Evolutionary conservation across 2,329 filamentous ascomycete genomes (phyloP), one percentile per base, ranked within the genome.

Genomic region (Stemphylium beticola): DNA sequence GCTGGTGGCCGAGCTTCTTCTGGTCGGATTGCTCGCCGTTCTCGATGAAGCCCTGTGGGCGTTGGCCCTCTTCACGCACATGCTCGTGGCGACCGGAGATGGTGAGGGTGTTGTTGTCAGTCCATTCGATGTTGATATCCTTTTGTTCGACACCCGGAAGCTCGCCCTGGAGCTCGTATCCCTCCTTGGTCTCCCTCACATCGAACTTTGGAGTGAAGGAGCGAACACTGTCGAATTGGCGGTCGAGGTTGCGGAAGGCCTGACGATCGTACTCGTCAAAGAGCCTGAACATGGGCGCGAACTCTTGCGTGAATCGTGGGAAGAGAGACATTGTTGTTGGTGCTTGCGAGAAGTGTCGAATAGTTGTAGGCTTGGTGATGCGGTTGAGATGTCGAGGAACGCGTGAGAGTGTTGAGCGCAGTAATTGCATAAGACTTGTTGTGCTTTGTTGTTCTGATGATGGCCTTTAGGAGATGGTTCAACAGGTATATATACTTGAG

Each of bases 101-200:
- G 60, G 85, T 82, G 38, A 93, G 78, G 14, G 89, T 92, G 77
- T 90, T 87, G 37, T 83, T 80, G 71, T 93, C 90, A 54, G 85
- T 87, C 81, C 93, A 93, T 71, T 93, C 90, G 71, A 93, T 89
- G 71, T 83, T 80, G 68, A 95, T 80, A 68, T 92, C 81, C 65
- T 90, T 86, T 77, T 91, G 89, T 59, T 84, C 83, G 65, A 93
- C 81, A 50, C 91, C 91, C 0, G 90, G 87, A 5, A 93, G 85
- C 76, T 93, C 90, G 67, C 90, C 91, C 66, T 93, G 86, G 17
- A 93, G 87, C 76, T 93, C 87, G 71, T 92, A 93, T 60, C 79
- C 74, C 5, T 85, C 77, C 57, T 83, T 82, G 11, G 83, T 84
- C 78, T 95, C 91, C 73, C 85, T 87, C 58, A 93, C 82, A 67